Percentiles rank a stretch among this genome's conserved stretches.
phyloP scores from a whole-genome alignment of 2,329 filamentous ascomycete species.

The Diplodia corticola region DNA sequence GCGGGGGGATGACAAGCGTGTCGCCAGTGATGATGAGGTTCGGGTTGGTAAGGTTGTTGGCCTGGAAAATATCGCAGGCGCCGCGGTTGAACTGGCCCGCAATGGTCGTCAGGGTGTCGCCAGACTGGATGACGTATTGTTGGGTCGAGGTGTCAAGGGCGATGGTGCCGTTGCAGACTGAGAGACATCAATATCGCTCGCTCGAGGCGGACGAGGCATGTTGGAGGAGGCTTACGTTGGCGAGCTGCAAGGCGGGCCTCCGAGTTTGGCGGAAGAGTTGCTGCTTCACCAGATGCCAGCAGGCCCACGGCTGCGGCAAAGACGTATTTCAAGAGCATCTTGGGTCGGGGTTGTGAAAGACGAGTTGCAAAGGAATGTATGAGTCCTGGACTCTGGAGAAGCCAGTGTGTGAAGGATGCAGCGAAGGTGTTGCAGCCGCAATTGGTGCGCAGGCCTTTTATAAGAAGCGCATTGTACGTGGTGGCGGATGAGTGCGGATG shows the following conservation, averaged over 20 bases:
- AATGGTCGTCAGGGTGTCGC: constrained; percentile 25
- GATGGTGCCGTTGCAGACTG: constrained; percentile 16
- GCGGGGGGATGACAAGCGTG: constrained; percentile 21
- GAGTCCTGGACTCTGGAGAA: not conserved
- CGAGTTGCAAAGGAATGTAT: not conserved
- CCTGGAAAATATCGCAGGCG: constrained; percentile 23
- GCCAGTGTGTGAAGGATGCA: not conserved
- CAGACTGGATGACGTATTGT: constrained; percentile 4
- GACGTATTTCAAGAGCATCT: not conserved
- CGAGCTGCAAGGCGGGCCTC: not conserved
- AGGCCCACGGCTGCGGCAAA: not conserved
- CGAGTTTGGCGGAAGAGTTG: not conserved
- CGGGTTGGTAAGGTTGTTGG: constrained; percentile 21
- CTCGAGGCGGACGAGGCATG: not conserved
- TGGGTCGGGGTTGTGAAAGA: not conserved
- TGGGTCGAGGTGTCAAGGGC: constrained; percentile 7
- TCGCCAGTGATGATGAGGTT: constrained; percentile 20
- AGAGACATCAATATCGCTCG: not conserved
- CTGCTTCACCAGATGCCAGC: not conserved
- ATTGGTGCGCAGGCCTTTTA: not conserved
- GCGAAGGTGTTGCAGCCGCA: not conserved
- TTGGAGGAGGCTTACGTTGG: not conserved
- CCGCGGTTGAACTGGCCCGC: constrained; percentile 14
- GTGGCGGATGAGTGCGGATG: constrained; percentile 9
- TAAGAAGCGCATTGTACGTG: not conserved